Base-by-base conservation (phyloP, 2,329 filamentous ascomycete genomes). In the Dactylellina sp. region DNA sequence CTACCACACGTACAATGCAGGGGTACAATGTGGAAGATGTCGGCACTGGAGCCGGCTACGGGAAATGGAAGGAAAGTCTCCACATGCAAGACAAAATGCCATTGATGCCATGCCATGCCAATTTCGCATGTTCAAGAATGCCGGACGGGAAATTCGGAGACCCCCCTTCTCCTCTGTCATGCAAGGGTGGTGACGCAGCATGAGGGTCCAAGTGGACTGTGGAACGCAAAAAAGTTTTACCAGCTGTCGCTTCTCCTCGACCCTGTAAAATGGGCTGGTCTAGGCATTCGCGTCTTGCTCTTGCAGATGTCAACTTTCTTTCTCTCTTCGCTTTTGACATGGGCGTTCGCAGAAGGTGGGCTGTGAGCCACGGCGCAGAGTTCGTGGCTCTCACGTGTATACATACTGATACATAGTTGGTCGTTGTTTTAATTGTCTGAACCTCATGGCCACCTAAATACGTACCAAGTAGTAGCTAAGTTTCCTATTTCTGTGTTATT, bases 1-100 rank as follows among this genome's bases (percentile, higher is more conserved):
- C 16, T 14, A 49, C 37, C 35, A 55, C 50, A 40, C 32, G 24
- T 35, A 50, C 32, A 44, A 32, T 50, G 50, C n/a, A 35, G 28
- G 49, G 24, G 16, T 35, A 14, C 25, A 16, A n/a, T 50, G 14
- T 7, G 18, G 14, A 25, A 1, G 22, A 50, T 25, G 39, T 68
- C 63, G 46, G 63, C 25, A 53, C 28, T 39, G 53, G 63, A 47
- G 18, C 53, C 63, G 35, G 63, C 63, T 60, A 53, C 46, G 35
- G 53, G 24, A 60, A 60, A 52, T 59, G 52, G 62, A 56, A 40
- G 20, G 35, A 24, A 42, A 24, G 37, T 9, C 42, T 5, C 53
- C 63, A 68, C 44, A 60, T 66, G 50, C 61, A 16, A 53, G 35
- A 35, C 53, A 12, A 53, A 9, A 16, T 53, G 20, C 46, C 47